phyloP scores from a whole-genome alignment of 257 asterid species.

The Haberlea rhodopensis region DNA sequence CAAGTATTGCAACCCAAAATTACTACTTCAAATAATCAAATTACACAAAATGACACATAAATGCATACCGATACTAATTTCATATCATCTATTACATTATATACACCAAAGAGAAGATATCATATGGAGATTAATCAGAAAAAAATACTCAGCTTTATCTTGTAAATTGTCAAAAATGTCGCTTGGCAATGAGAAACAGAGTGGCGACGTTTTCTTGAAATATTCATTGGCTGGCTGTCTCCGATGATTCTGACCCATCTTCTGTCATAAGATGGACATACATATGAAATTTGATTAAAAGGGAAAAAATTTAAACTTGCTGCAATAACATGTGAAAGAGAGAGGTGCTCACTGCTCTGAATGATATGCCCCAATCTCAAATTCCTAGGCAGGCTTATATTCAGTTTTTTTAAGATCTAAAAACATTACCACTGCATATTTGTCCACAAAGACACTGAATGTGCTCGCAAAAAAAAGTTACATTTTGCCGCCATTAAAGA shows the following conservation, averaged over 20 bases:
- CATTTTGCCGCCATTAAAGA: too few species aligned
- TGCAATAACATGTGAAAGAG: neutral
- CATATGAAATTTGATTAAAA: constrained; percentile 19
- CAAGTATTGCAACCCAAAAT: too few species aligned
- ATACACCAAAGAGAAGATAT: neutral
- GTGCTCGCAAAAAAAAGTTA: too few species aligned
- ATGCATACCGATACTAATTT: too few species aligned
- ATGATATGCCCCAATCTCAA: constrained; percentile 12
- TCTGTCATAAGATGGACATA: constrained; percentile 43
- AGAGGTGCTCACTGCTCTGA: neutral
- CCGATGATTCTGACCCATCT: constrained; percentile 72
- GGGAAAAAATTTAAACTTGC: neutral
- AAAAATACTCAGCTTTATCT: constrained; percentile 21
- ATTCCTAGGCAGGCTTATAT: neutral
- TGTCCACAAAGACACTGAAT: constrained; percentile 6
- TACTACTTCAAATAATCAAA: too few species aligned
- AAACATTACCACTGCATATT: constrained; percentile 2
- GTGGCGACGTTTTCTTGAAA: constrained; percentile 38
- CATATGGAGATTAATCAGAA: neutral
- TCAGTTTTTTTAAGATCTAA: neutral
- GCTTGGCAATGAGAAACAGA: constrained; percentile 36
- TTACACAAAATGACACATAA: too few species aligned
- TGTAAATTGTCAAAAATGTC: constrained; percentile 29
- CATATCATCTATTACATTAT: neutral
- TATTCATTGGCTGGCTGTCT: constrained; percentile 42